Evolutionary conservation across 2,329 filamentous ascomycete genomes (phyloP).

Genomic region (Arachnopeziza araneosa): DNA sequence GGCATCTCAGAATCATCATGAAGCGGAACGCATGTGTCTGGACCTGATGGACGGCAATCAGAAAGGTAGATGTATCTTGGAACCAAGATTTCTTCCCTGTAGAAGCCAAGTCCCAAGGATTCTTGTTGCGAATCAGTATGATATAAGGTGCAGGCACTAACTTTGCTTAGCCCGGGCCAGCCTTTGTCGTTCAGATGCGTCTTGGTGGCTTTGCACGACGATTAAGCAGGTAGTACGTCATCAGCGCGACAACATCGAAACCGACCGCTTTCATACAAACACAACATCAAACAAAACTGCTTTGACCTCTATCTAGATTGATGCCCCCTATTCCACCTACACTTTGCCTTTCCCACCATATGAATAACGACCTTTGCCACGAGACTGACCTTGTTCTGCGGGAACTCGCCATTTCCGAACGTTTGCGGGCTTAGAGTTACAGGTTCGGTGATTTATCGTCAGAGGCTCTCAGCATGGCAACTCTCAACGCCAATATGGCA

Average conservation of each 20-base stretch:
- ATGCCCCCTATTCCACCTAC: not conserved
- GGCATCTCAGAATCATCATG: too few relatives aligned
- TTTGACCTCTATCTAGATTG: not conserved
- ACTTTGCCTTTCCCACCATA: not conserved
- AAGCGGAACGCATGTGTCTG: too few relatives aligned
- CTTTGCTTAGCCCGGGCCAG: too few relatives aligned
- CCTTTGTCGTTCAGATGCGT: not conserved
- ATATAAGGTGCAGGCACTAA: too few relatives aligned
- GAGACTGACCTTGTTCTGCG: not conserved
- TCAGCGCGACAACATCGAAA: not conserved
- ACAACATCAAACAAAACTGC: not conserved
- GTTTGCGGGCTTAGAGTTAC: not conserved
- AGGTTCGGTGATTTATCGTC: not conserved
- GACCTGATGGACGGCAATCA: too few relatives aligned
- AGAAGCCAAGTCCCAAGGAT: too few relatives aligned
- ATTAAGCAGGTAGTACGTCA: slow-evolving; percentile 3
- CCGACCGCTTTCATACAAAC: not conserved
- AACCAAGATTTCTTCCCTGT: too few relatives aligned
- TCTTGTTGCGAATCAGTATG: too few relatives aligned
- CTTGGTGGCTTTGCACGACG: not conserved
- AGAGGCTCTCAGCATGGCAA: slow-evolving; percentile 15
- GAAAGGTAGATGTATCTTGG: too few relatives aligned
- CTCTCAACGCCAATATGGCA: slow-evolving; percentile 17
- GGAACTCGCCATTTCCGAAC: not conserved
- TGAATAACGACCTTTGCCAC: not conserved